Evolutionary conservation across 2,329 filamentous ascomycete genomes (phyloP).

Genomic region (Colletotrichum lupini): DNA sequence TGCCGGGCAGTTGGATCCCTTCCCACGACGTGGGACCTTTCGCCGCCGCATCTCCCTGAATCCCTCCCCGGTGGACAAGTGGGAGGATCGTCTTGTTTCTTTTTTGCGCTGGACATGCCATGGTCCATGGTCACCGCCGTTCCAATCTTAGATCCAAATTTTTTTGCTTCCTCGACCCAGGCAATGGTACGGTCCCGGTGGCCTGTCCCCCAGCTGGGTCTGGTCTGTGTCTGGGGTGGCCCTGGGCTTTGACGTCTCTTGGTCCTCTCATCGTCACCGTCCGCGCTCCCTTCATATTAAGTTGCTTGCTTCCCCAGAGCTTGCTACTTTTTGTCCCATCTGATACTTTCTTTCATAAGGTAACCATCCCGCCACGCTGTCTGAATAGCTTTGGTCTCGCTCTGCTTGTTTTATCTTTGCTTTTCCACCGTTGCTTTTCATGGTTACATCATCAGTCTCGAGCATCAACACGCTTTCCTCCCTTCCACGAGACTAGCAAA

Average conservation of each 20-base stretch:
- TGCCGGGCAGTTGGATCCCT: conserved; percentile 36
- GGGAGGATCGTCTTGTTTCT: conserved; percentile 38
- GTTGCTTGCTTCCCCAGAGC: conserved; percentile 35
- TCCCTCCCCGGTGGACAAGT: conserved; percentile 35
- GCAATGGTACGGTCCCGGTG: conserved; percentile 34
- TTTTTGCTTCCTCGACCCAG: conserved; percentile 36
- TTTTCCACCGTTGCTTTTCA: conserved; percentile 34
- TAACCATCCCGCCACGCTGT: conserved; percentile 27
- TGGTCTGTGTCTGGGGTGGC: conserved; percentile 35
- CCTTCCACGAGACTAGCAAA: conserved; percentile 32
- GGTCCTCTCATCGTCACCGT: conserved; percentile 36
- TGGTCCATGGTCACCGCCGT: conserved; percentile 39
- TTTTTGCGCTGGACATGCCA: conserved; percentile 36
- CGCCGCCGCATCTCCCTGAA: conserved; percentile 36
- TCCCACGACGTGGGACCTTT: conserved; percentile 34
- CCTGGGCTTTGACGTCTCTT: conserved; percentile 37
- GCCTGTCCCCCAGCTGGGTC: conserved; percentile 37
- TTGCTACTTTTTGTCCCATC: conserved; percentile 21
- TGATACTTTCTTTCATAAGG: conserved; percentile 35
- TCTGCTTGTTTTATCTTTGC: conserved; percentile 34
- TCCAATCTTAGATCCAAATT: conserved; percentile 37
- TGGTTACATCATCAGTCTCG: conserved; percentile 31
- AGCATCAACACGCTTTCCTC: conserved; percentile 10
- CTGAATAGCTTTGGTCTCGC: conserved; percentile 24
- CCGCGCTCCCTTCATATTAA: conserved; percentile 36